Base-by-base conservation (phyloP, 768 basidiomycete species). In the Kwoniella heveanensis region DNA sequence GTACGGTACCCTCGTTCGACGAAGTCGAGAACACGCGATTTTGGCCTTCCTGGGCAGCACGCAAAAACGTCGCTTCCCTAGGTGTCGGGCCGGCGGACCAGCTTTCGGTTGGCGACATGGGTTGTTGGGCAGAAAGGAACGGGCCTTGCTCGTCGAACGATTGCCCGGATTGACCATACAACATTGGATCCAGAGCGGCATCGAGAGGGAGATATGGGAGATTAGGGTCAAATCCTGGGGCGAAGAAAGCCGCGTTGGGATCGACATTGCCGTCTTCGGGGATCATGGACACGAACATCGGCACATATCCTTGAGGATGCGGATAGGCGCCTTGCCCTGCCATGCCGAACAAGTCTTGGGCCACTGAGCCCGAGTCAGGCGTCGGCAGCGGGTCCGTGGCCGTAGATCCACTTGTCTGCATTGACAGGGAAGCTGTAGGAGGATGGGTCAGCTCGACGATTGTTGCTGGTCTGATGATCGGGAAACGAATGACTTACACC, bases 101-200 rank as follows among this genome's bases (percentile, higher is more conserved):
- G 15, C 61, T 50, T 21, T 63, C 65, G 22, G 61, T 61, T 12
- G 70, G 66, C 17, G 66, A 71, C 36, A 67, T 46, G 22, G 69
- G 69, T 21, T 67, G 64, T 29, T 60, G 53, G 7, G 64, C 24
- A 0, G 66, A 66, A 0, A 68, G 52, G 57, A 71, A 68, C 2
- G 67, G 64, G 27, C 69, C 69, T 25, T 50, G 53, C 12, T 52
- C 54, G 15, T 64, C 57, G 13, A 44, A 26, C 17, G 44, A 2
- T 12, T 29, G 29, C 19, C 29, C 49, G 4, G 27, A 6, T 51
- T 39, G 60, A 24, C 47, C 30, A 32, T 26, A 49, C 29, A 44
- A 15, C 21, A 29, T 22, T 15, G 63, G 51, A 50, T 47, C 53
- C 29, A 62, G 24, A 12, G 50, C 17, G 24, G 51, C 44, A 8